Base-by-base conservation (phyloP, 2,329 filamentous ascomycete species). In the Akanthomyces dipterigenus region DNA sequence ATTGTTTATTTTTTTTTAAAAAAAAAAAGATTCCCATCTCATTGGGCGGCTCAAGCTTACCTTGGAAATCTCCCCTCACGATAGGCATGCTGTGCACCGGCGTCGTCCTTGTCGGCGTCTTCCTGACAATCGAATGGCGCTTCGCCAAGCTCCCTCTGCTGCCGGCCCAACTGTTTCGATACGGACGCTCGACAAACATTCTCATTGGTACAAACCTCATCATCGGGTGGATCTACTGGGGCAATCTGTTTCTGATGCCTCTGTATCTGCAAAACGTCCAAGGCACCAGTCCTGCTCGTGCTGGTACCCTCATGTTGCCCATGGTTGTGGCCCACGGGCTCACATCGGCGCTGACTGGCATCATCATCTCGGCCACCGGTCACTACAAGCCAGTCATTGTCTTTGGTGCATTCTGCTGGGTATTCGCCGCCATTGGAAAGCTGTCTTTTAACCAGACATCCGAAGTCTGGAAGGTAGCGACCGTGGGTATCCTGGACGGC, bases 211-310 rank as follows among this genome's bases (percentile, higher is more conserved):
- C 40, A 6, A 56, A 56, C 20, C 34, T 56, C 1, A 56, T 56
- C 9, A 56, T 56, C 22, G 54, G 54, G 5, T 56, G 54, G 54
- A 56, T 56, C 1, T 56, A 56, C 42, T 56, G 54, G 54, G 54
- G 54, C 7, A 56, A 56, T n/a, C 2, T 56, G 42, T 56, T 56
- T 26, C 22, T 56, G 3, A 36, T 56, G 54, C 54, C 54, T 20
- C 42, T 56, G 12, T 56, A 46, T 8, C 16, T 56, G n/a, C 54
- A 56, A 20, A 56, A 56, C 16, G 54, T 56, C 3, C 54, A 36
- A 3, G 54, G 54, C 3, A 26, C 43, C 3, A 56, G 43, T 48
- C 54, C 54, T 7, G 54, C 54, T 24, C 54, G 54, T 11, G 54
- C 54, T 12, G 54, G 54, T 9, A 38, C 43, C 3, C 24, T 56